Conservation (phyloP, 805 yeast genomes). For the Nakazawaea pomicola region DNA sequence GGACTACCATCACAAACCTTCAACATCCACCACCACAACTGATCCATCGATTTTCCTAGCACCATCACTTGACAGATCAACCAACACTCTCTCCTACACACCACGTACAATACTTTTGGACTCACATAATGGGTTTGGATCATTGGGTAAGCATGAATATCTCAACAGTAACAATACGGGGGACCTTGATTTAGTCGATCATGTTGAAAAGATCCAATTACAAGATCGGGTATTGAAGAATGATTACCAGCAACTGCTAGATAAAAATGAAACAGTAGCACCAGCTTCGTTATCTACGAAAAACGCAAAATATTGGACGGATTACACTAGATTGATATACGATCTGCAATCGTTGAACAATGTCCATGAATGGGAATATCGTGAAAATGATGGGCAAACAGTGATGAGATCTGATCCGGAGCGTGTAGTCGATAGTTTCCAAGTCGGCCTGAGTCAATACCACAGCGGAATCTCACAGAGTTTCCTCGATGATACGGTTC, state of each 20-base stretch:
- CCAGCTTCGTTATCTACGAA: constrained; percentile 31
- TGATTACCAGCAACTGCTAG: constrained; percentile 62
- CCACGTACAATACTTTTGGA: constrained; percentile 88
- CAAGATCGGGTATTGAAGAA: constrained; percentile 39
- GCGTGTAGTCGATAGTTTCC: constrained; percentile 40
- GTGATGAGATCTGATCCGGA: constrained; percentile 23
- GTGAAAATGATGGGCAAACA: constrained; percentile 25
- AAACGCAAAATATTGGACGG: constrained; percentile 71
- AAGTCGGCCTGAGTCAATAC: constrained; percentile 62
- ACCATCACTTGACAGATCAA: constrained; percentile 30
- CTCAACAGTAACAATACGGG: constrained; percentile 21
- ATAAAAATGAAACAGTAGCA: too few relatives aligned
- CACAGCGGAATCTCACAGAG: constrained; percentile 32
- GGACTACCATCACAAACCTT: constrained; percentile 39
- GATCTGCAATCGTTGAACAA: constrained; percentile 54
- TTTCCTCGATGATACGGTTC: constrained; percentile 51
- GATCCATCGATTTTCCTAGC: constrained; percentile 45
- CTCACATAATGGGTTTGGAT: constrained; percentile 68
- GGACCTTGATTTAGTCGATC: constrained; percentile 14
- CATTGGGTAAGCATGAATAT: constrained; percentile 53
- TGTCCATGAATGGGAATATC: constrained; percentile 56
- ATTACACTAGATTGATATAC: constrained; percentile 63
- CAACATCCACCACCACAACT: constrained; percentile 23
- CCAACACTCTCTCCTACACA: constrained; percentile 54
- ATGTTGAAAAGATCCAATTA: constrained; percentile 24